These are phyloP conservation scores for Colletotrichum tamarilloi DNA, from an alignment of 2,329 filamentous ascomycete species.

Conservation along the genomic window DNA sequence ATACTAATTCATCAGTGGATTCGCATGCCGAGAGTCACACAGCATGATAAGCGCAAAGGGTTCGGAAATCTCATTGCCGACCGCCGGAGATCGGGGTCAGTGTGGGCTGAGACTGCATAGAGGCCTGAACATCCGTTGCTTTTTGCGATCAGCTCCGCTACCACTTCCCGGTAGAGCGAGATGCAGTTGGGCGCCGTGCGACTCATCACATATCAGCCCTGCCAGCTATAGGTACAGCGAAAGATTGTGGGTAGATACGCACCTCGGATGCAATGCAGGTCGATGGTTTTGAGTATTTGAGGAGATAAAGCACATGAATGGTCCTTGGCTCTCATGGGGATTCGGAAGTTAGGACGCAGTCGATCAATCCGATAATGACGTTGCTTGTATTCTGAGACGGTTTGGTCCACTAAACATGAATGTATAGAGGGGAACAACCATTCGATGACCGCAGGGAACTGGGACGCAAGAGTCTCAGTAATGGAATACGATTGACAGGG, in stretches of 20 bases:
- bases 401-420: background rate
- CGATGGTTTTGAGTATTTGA: background rate
- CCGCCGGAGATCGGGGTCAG: background rate
- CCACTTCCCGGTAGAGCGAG: background rate
- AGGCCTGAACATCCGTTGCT: background rate
- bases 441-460: background rate
- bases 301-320: background rate
- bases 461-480: background rate
- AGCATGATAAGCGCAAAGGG: background rate
- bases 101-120: background rate
- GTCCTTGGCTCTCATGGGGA: background rate
- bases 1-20: background rate
- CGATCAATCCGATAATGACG: background rate
- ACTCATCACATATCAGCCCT: background rate
- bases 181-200: background rate
- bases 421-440: background rate
- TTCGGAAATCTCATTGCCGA: background rate
- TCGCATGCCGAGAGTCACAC: background rate
- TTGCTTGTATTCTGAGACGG: background rate
- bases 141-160: constrained; percentile 5
- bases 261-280: background rate
- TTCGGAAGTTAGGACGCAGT: background rate
- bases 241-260: background rate
- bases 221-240: background rate
- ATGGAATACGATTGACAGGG: background rate